phyloP scores from a whole-genome alignment of 2,329 filamentous ascomycete species.

The Mycosphaerella sp. region DNA sequence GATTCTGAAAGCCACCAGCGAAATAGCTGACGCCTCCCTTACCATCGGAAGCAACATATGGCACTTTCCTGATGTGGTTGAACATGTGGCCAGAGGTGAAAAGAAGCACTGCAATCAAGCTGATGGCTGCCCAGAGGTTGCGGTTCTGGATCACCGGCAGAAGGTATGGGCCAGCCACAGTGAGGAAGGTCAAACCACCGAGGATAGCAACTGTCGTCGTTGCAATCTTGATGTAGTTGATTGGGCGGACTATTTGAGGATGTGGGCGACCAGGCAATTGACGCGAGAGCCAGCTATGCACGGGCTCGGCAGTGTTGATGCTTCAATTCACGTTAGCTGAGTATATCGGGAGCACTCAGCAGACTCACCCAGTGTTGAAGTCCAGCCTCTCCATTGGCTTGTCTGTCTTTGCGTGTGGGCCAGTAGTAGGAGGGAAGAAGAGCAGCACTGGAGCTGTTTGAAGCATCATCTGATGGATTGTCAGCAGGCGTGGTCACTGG shows the following conservation, averaged over 20 bases:
- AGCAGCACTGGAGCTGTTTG: slow-evolving; percentile 91
- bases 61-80: slow-evolving; percentile 94
- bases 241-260: slow-evolving; percentile 70
- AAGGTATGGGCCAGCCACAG: slow-evolving; percentile 70
- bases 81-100: slow-evolving; percentile 99
- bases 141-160: slow-evolving; percentile 79
- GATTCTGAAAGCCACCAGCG: slow-evolving; percentile 84
- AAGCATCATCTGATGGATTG: slow-evolving; percentile 66
- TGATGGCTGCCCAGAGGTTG: slow-evolving; percentile 88
- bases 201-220: slow-evolving; percentile 62
- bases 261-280: slow-evolving; percentile 71
- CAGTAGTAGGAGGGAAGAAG: slow-evolving; percentile 77
- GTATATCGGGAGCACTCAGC: not conserved
- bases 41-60: slow-evolving; percentile 81
- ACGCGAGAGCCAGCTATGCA: slow-evolving; percentile 72
- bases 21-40: slow-evolving; percentile 85
- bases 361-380: slow-evolving; percentile 68
- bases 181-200: slow-evolving; percentile 61
- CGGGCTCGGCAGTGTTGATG: slow-evolving; percentile 65
- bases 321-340: slow-evolving; percentile 41
- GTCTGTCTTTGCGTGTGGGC: slow-evolving; percentile 67
- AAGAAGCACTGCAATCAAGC: slow-evolving; percentile 78
- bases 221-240: slow-evolving; percentile 77
- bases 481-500: slow-evolving; percentile 21
- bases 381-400: slow-evolving; percentile 72